Percentiles rank a stretch among this genome's conserved stretches.
Evolutionary conservation across 805 yeast genomes (phyloP).

Genomic region (Saccharomycopsis babjevae): DNA sequence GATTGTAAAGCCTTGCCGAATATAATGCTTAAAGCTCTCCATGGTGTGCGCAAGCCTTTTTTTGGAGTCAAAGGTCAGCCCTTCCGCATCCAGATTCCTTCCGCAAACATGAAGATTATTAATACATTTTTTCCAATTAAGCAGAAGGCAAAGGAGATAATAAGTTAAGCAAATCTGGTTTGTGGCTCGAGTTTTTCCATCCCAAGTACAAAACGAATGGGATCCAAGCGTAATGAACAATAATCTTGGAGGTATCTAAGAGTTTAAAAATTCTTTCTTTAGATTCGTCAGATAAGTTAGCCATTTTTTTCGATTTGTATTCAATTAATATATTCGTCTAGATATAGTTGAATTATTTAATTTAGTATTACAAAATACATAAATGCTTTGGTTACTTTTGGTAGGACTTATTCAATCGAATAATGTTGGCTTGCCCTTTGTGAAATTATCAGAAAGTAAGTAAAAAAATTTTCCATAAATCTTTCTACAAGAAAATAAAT

Average conservation of each 20-base stretch:
- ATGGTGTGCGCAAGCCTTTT: no score
- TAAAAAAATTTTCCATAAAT: not conserved
- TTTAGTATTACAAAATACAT: not conserved
- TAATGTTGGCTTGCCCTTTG: not conserved
- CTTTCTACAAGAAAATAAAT: not conserved
- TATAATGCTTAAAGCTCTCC: no score
- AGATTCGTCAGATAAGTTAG: slow-evolving; percentile 18
- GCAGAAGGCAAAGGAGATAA: slow-evolving; percentile 75
- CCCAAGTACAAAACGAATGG: slow-evolving; percentile 92
- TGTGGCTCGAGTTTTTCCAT: slow-evolving; percentile 60
- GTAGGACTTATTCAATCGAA: not conserved
- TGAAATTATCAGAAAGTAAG: not conserved
- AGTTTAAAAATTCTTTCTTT: slow-evolving; percentile 76
- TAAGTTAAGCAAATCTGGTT: slow-evolving; percentile 63
- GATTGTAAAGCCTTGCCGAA: no score
- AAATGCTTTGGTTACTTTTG: no score
- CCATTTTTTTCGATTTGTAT: slow-evolving; percentile 2
- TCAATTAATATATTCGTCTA: not conserved
- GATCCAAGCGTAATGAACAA: slow-evolving; percentile 94
- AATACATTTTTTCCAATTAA: slow-evolving; percentile 23
- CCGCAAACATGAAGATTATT: no score
- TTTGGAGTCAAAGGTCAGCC: no score
- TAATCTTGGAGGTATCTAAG: slow-evolving; percentile 72
- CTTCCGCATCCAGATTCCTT: no score
- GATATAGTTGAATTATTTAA: not conserved